Evolutionary conservation across 2,329 filamentous ascomycete genomes (phyloP).

Genomic region (Verruconis gallopava): DNA sequence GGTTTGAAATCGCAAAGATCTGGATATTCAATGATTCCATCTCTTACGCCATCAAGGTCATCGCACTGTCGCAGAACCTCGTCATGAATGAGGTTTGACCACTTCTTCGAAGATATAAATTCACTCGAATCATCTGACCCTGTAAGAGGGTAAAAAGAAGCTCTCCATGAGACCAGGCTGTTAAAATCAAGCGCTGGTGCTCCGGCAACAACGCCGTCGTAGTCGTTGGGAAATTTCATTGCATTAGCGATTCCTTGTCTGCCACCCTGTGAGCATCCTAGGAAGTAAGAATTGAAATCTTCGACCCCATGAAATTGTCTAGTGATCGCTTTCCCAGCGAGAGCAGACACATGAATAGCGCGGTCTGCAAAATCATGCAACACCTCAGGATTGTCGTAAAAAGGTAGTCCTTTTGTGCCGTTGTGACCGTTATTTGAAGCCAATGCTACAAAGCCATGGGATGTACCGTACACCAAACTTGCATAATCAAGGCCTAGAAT

Average conservation of each 20-base stretch:
- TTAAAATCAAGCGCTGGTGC: constrained; percentile 25
- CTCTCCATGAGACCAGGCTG: constrained; percentile 33
- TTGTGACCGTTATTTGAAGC: constrained; percentile 31
- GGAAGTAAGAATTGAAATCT: constrained; percentile 28
- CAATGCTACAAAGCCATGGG: constrained; percentile 27
- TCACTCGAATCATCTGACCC: constrained; percentile 22
- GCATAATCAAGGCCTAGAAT: constrained; percentile 16
- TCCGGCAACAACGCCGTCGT: constrained; percentile 23
- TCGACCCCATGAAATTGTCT: constrained; percentile 27
- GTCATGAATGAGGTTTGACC: constrained; percentile 28
- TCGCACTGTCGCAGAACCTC: constrained; percentile 39
- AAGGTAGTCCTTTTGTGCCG: constrained; percentile 30
- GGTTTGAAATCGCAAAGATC: constrained; percentile 31
- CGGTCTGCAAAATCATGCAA: constrained; percentile 37
- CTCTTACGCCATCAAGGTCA: constrained; percentile 32
- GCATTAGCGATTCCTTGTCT: constrained; percentile 20
- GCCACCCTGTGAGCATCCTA: constrained; percentile 26
- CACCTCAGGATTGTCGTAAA: constrained; percentile 35
- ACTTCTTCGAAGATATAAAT: constrained; percentile 28
- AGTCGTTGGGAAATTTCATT: constrained; percentile 23
- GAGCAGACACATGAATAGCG: constrained; percentile 27
- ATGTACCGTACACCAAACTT: constrained; percentile 25
- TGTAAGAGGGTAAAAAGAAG: constrained; percentile 29
- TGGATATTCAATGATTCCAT: constrained; percentile 37
- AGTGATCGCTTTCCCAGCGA: constrained; percentile 29